Conservation (phyloP, 805 yeast species). For the Wickerhamiella qilinensis region DNA sequence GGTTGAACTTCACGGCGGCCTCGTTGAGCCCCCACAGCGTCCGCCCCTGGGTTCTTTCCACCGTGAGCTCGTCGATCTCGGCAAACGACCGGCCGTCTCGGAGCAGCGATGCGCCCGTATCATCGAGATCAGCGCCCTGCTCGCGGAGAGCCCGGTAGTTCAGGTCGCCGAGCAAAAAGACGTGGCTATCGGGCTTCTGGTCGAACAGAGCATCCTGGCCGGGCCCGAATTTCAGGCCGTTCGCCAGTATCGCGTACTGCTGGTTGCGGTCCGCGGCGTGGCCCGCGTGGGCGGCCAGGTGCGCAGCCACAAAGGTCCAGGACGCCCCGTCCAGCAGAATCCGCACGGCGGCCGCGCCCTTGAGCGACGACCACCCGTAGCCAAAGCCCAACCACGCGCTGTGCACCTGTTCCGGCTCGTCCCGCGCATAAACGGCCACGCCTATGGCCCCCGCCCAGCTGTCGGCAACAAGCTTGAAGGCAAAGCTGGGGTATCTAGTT, state of each 20-base stretch:
- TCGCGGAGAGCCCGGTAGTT: constrained; percentile 47
- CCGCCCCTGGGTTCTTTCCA: constrained; percentile 26
- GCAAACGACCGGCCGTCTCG: constrained; percentile 14
- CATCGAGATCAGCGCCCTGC: neutral
- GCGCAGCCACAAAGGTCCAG: constrained; percentile 52
- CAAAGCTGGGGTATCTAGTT: neutral
- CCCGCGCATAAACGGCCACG: constrained; percentile 19
- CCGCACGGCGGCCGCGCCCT: constrained; percentile 59
- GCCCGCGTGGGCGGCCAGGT: constrained; percentile 71
- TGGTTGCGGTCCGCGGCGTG: constrained; percentile 32
- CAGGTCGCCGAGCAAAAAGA: constrained; percentile 71
- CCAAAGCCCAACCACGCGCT: constrained; percentile 28
- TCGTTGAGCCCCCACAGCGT: constrained; percentile 53
- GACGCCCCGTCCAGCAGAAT: constrained; percentile 24
- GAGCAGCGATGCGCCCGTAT: neutral
- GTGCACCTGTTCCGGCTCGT: constrained; percentile 19
- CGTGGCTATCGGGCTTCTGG: constrained; percentile 34
- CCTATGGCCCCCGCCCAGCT: constrained; percentile 18
- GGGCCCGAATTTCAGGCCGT: constrained; percentile 35
- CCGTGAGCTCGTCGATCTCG: constrained; percentile 34
- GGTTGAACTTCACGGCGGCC: constrained; percentile 46
- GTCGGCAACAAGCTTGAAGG: constrained; percentile 9
- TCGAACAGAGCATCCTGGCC: constrained; percentile 35
- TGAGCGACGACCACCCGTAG: constrained; percentile 40
- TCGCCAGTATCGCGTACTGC: constrained; percentile 34